Evolutionary conservation across 169 alveolate species (phyloP).

Genomic region (Eimeria acervulina): DNA sequence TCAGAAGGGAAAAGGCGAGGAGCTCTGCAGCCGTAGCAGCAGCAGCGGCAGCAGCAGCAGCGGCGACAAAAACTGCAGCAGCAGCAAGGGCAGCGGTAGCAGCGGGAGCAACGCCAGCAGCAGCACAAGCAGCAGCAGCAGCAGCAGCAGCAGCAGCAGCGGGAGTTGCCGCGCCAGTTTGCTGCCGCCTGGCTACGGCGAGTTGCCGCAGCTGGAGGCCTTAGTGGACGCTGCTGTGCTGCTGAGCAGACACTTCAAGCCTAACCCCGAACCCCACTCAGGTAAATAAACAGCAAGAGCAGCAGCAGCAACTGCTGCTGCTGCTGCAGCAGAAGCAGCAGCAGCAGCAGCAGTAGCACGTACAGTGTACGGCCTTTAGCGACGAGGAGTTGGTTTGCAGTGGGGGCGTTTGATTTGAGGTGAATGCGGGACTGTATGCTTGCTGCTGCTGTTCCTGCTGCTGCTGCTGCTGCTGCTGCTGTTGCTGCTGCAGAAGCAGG

Average conservation of each 20-base stretch:
- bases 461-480: neutral
- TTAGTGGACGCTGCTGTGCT: constrained; percentile 52
- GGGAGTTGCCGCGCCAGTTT: neutral
- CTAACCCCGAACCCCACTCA: neutral
- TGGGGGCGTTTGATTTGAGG: neutral
- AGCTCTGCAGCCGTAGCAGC: neutral
- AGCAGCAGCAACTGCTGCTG: neutral
- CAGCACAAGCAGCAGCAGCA: neutral
- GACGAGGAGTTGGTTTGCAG: neutral
- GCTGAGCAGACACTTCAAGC: constrained; percentile 30
- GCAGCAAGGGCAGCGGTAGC: neutral
- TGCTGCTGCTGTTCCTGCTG: neutral
- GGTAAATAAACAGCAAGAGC: neutral
- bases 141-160: neutral
- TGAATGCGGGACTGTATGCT: neutral
- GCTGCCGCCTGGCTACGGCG: constrained; percentile 55
- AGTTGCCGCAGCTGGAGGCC: constrained; percentile 49
- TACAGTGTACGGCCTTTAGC: too few relatives aligned
- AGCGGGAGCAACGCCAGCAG: neutral
- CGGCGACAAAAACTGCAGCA: neutral
- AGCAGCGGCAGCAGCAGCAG: neutral
- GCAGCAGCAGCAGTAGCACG: neutral
- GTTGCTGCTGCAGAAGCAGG: constrained; percentile 3
- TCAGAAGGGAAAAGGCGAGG: neutral
- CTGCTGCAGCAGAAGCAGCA: neutral